Percentiles rank a stretch among this genome's conserved stretches.
phyloP scores from a whole-genome alignment of 2,329 filamentous ascomycete genomes.

The Colletotrichum musicola region DNA sequence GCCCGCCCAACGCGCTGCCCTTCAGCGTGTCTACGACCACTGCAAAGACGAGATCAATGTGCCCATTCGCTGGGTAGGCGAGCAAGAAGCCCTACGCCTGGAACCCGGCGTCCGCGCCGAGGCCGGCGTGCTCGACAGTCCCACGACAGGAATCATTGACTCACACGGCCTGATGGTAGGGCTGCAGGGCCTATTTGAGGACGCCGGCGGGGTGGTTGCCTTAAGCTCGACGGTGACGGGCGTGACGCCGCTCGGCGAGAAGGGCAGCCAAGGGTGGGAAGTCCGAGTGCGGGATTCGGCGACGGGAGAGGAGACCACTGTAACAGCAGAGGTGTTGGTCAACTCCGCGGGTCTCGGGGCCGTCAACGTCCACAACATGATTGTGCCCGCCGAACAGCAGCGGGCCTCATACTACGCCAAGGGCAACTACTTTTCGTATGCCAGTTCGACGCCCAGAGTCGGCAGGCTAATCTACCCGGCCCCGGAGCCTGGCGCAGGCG shows the following conservation, averaged over 20 bases:
- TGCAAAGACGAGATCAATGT: conserved; percentile 62
- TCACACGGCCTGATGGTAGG: conserved; percentile 86
- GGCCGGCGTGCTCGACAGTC: conserved; percentile 83
- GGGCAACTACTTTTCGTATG: conserved; percentile 94
- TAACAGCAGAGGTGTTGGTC: conserved; percentile 82
- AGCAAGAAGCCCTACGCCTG: conserved; percentile 69
- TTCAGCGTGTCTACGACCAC: conserved; percentile 63
- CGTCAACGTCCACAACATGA: conserved; percentile 83
- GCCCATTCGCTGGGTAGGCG: conserved; percentile 77
- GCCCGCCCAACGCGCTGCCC: conserved; percentile 74
- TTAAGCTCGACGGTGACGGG: conserved; percentile 74
- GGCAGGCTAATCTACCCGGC: conserved; percentile 88
- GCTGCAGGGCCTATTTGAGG: conserved; percentile 81
- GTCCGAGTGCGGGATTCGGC: conserved; percentile 66
- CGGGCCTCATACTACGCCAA: conserved; percentile 85
- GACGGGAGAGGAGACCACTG: conserved; percentile 63
- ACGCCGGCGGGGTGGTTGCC: conserved; percentile 80
- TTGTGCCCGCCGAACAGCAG: conserved; percentile 71
- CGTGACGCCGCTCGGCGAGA: conserved; percentile 63
- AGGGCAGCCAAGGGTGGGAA: conserved; percentile 75
- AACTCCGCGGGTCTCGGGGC: conserved; percentile 90
- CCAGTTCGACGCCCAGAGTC: conserved; percentile 71
- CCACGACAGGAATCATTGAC: conserved; percentile 91
- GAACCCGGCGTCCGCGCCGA: conserved; percentile 83
- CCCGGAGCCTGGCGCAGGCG: conserved; percentile 83